phyloP scores from a whole-genome alignment of 768 basidiomycete genomes.

The Naematelia encephala region DNA sequence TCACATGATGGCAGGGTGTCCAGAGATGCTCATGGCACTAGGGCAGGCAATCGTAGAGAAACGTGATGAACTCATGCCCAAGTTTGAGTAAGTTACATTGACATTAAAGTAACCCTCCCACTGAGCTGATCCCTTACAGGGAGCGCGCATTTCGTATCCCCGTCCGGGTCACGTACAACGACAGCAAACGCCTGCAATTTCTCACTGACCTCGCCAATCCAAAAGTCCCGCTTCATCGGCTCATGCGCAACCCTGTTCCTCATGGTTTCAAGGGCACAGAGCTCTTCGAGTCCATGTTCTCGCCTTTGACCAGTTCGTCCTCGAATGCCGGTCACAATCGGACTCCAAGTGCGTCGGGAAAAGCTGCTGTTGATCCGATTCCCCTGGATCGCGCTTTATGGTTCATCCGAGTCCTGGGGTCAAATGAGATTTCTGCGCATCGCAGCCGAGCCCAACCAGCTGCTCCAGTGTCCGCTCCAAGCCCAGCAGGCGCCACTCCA shows the following conservation, averaged over 20 bases:
- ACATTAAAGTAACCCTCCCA: conserved; percentile 1
- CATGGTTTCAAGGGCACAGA: conserved; percentile 47
- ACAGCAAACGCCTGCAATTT: conserved; percentile 40
- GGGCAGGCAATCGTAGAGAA: conserved; percentile 36
- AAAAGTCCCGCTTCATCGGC: conserved; percentile 32
- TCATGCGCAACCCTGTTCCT: conserved; percentile 37
- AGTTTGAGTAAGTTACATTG: conserved; percentile 26
- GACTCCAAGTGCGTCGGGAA: conserved; percentile 1
- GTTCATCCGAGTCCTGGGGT: conserved; percentile 44
- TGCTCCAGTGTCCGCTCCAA: conserved; percentile 16
- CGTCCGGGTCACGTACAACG: conserved; percentile 45
- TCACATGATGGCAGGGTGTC: conserved; percentile 32
- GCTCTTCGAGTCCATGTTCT: conserved; percentile 43
- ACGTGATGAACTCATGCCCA: conserved; percentile 39
- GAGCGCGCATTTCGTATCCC: conserved; percentile 41
- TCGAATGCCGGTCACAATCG: conserved; percentile 8
- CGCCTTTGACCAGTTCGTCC: conserved; percentile 14
- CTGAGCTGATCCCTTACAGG: conserved; percentile 9
- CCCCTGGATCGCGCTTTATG: conserved; percentile 43
- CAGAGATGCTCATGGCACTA: conserved; percentile 34
- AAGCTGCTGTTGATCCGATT: conserved; percentile 25
- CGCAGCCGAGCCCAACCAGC: conserved; percentile 26
- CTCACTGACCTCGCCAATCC: conserved; percentile 44
- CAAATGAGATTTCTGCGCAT: conserved; percentile 44
- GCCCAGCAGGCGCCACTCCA: conserved; percentile 35